phyloP scores from a whole-genome alignment of 805 yeast genomes.

The Wickerhamiella lipophila region DNA sequence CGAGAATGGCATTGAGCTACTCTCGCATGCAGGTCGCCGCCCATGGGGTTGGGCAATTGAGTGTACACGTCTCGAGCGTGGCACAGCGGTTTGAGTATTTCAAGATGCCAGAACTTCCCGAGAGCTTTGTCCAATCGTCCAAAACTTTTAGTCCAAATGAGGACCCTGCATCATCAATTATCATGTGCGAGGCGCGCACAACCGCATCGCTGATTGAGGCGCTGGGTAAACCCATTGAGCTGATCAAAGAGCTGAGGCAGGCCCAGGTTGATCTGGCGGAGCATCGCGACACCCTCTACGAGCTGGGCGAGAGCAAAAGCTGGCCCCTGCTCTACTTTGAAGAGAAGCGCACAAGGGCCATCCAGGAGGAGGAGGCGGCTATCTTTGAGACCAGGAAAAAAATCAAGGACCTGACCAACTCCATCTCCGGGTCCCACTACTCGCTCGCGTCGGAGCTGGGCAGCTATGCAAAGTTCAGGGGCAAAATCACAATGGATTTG shows the following conservation, averaged over 20 bases:
- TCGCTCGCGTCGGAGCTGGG: constrained; percentile 30
- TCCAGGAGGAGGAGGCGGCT: constrained; percentile 23
- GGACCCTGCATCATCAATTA: not conserved
- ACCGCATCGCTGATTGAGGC: constrained; percentile 21
- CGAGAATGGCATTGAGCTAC: constrained; percentile 3
- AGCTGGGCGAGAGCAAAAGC: constrained; percentile 20
- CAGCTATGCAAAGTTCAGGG: constrained; percentile 27
- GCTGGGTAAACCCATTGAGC: constrained; percentile 23
- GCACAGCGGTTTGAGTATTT: not conserved
- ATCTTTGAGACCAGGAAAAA: constrained; percentile 24
- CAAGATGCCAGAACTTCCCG: constrained; percentile 15
- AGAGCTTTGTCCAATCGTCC: constrained; percentile 2
- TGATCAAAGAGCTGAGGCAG: constrained; percentile 22
- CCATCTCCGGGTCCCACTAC: constrained; percentile 27
- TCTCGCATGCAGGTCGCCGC: not conserved
- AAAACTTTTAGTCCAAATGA: not conserved
- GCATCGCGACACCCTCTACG: constrained; percentile 20
- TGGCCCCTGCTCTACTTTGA: constrained; percentile 28
- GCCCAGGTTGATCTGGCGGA: constrained; percentile 19
- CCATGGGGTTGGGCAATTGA: not conserved
- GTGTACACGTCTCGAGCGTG: not conserved
- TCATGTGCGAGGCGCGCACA: constrained; percentile 12
- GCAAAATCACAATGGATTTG: constrained; percentile 23
- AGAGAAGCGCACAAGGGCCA: constrained; percentile 26
- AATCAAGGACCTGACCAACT: constrained; percentile 24